Evolutionary conservation across 257 asterid species (phyloP).

Genomic region (Jasminum sambac): DNA sequence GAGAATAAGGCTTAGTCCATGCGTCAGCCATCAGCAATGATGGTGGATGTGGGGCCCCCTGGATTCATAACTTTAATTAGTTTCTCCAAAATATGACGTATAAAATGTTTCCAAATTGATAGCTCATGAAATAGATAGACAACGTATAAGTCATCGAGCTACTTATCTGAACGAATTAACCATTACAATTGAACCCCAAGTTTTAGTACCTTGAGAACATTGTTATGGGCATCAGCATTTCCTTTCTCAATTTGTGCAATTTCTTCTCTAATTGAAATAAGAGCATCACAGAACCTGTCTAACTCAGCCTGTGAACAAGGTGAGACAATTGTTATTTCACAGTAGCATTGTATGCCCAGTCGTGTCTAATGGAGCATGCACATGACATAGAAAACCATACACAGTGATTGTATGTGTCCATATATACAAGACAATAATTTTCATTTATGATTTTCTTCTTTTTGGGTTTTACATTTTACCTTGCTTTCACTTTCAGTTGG

Average conservation of each 20-base stretch:
- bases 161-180: too few relatives aligned
- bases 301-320: conserved; percentile 72
- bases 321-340: conserved; percentile 10
- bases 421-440: not conserved
- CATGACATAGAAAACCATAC: not conserved
- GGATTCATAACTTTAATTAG: conserved; percentile 30
- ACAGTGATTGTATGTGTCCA: not conserved
- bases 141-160: too few relatives aligned
- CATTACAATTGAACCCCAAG: too few relatives aligned
- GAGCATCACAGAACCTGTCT: conserved; percentile 92
- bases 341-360: not conserved
- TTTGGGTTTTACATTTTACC: conserved; percentile 55
- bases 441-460: not conserved
- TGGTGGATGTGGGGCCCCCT: conserved; percentile 99
- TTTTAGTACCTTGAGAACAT: conserved; percentile 87
- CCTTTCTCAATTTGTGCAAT: conserved; percentile 85
- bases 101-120: too few relatives aligned
- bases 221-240: conserved; percentile 69
- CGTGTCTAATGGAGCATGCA: not conserved
- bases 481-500: conserved; percentile 99
- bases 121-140: too few relatives aligned
- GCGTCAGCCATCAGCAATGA: conserved; percentile 92
- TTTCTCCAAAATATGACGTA: conserved; percentile 9
- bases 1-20: conserved; percentile 92
- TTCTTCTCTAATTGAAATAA: conserved; percentile 92